Conservation (phyloP, 2,329 filamentous ascomycete genomes). For the Didymella arachidicola region DNA sequence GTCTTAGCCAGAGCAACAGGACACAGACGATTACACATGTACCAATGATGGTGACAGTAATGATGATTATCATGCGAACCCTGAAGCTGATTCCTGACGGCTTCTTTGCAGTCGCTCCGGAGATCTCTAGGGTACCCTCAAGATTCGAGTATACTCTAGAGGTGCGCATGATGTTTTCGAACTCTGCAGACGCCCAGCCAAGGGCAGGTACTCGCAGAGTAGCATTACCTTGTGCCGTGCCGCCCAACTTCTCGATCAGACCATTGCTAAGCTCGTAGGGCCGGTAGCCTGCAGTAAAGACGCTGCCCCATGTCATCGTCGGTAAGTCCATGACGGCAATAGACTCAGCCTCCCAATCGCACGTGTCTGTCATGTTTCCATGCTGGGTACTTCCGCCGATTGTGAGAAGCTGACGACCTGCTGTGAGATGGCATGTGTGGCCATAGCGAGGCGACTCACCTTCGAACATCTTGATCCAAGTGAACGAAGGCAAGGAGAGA, state of each 20-base stretch:
- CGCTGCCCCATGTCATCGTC: constrained; percentile 27
- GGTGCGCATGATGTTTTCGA: neutral
- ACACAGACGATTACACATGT: neutral
- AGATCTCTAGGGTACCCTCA: constrained; percentile 1
- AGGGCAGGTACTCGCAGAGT: constrained; percentile 14
- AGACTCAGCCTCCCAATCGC: constrained; percentile 31
- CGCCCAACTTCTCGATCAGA: constrained; percentile 21
- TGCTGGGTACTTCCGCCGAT: constrained; percentile 46
- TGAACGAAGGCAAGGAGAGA: constrained; percentile 40
- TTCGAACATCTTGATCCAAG: constrained; percentile 5
- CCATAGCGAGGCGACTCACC: constrained; percentile 50
- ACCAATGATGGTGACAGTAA: neutral
- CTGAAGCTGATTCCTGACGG: neutral
- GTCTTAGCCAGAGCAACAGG: neutral
- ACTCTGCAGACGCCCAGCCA: constrained; percentile 12
- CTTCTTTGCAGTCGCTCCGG: neutral
- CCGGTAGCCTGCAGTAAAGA: constrained; percentile 18
- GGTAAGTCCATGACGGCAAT: constrained; percentile 27
- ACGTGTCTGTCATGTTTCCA: constrained; percentile 17
- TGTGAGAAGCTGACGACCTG: constrained; percentile 53
- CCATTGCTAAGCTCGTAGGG: constrained; percentile 12
- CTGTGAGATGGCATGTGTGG: constrained; percentile 53
- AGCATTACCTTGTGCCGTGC: constrained; percentile 19
- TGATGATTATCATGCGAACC: constrained; percentile 1
- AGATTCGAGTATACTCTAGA: constrained; percentile 4